Conservation (phyloP, 2,329 filamentous ascomycete species). For the Hyphodiscus sp. region DNA sequence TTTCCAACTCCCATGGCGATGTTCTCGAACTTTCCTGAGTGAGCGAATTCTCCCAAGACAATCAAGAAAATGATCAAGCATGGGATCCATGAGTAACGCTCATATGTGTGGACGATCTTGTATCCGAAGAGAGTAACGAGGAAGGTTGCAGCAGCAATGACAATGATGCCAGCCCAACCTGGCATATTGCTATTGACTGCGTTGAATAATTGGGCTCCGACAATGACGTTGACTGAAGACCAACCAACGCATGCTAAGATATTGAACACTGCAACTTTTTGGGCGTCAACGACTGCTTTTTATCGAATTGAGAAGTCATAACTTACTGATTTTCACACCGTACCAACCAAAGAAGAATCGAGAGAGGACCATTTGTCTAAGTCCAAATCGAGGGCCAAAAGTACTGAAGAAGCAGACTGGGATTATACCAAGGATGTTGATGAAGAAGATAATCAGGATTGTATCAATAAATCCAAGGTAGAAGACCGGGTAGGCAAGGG, state of each 20-base stretch:
- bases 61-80: constrained; percentile 68
- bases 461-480: constrained; percentile 66
- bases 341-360: constrained; percentile 72
- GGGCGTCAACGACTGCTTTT: constrained; percentile 1
- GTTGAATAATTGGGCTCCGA: constrained; percentile 70
- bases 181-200: constrained; percentile 65
- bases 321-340: constrained; percentile 59
- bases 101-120: constrained; percentile 69
- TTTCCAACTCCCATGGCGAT: constrained; percentile 51
- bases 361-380: constrained; percentile 76
- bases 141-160: constrained; percentile 64
- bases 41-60: constrained; percentile 60
- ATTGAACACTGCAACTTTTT: constrained; percentile 61
- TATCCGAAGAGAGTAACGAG: constrained; percentile 69
- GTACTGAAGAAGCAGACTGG: constrained; percentile 73
- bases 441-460: constrained; percentile 64
- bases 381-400: constrained; percentile 66
- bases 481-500: constrained; percentile 63
- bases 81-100: constrained; percentile 69
- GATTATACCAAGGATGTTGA: constrained; percentile 66
- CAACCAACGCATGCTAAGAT: constrained; percentile 67
- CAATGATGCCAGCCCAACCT: constrained; percentile 66
- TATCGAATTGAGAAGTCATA: not conserved
- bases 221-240: constrained; percentile 71
- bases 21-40: constrained; percentile 58